These are phyloP conservation scores for Kodamaea alishanica DNA, from an alignment of 1,139 yeast species.

Conservation along the genomic window DNA sequence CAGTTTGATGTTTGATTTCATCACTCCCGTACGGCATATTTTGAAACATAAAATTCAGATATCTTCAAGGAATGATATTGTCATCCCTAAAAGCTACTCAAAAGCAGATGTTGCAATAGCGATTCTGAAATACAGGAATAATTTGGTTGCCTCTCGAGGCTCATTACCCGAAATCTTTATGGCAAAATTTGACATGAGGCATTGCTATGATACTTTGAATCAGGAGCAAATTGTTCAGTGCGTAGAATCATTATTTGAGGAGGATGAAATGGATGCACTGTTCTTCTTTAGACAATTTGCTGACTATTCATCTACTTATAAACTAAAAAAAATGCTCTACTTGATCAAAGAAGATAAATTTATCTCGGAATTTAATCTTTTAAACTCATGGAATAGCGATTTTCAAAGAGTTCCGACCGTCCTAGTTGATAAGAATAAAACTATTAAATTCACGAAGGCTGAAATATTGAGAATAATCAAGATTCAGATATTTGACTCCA, in stretches of 20 bases:
- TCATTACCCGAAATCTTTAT: conserved; percentile 42
- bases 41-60: conserved; percentile 9
- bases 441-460: conserved; percentile 22
- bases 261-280: conserved; percentile 19
- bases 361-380: conserved; percentile 14
- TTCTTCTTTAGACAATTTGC: conserved; percentile 24
- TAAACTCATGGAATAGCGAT: conserved; percentile 3
- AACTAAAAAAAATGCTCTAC: conserved; percentile 11
- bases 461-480: conserved; percentile 24
- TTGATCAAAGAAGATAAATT: conserved; percentile 13
- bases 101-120: conserved; percentile 25
- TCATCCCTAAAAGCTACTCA: conserved; percentile 24
- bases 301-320: conserved; percentile 8
- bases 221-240: conserved; percentile 40
- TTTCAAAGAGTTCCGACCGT: background rate
- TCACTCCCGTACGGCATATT: conserved; percentile 34
- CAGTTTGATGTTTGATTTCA: conserved; percentile 21
- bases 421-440: conserved; percentile 26
- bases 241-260: conserved; percentile 23
- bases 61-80: background rate
- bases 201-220: conserved; percentile 78
- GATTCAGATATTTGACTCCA: conserved; percentile 26
- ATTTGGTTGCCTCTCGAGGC: conserved; percentile 15
- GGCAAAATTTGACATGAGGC: conserved; percentile 71
- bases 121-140: conserved; percentile 21